Evolutionary conservation across 2,329 filamentous ascomycete species (phyloP).

Genomic region (Epichloe typhina): DNA sequence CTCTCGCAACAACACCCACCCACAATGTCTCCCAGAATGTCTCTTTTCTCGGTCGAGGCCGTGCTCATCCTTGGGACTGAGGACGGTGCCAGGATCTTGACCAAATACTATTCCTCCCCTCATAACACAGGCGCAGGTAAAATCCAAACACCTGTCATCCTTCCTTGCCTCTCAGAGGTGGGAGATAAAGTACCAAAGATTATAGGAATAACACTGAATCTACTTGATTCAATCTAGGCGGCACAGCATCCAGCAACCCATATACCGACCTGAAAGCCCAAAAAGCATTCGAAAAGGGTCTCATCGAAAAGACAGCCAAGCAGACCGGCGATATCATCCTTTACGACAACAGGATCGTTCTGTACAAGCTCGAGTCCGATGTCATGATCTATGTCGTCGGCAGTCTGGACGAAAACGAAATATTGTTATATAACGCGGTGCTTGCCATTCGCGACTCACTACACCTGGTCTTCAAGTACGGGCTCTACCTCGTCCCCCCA

Average conservation of each 20-base stretch:
- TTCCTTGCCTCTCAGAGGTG: no score
- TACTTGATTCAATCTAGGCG: constrained; percentile 8
- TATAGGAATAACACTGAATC: background rate
- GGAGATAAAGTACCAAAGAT: no score
- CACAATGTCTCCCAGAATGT: constrained; percentile 60
- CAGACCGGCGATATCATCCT: constrained; percentile 92
- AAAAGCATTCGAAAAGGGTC: constrained; percentile 91
- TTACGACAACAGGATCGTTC: constrained; percentile 89
- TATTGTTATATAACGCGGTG: constrained; percentile 88
- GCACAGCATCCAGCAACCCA: constrained; percentile 49
- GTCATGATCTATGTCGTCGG: constrained; percentile 94
- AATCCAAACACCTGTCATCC: background rate
- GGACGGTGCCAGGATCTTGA: constrained; percentile 81
- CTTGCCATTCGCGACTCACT: constrained; percentile 82
- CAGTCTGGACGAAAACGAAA: constrained; percentile 86
- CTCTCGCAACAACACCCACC: constrained; percentile 3
- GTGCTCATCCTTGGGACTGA: constrained; percentile 70
- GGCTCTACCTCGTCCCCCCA: background rate
- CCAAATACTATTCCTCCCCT: constrained; percentile 75
- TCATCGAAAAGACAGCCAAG: constrained; percentile 92
- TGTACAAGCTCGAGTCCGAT: constrained; percentile 97
- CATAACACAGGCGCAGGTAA: constrained; percentile 32
- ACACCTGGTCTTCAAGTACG: constrained; percentile 83
- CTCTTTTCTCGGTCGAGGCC: constrained; percentile 64
- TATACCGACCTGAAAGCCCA: constrained; percentile 87